Evolutionary conservation across 2,329 filamentous ascomycete genomes (phyloP).

Genomic region (Penicillium frequentans): DNA sequence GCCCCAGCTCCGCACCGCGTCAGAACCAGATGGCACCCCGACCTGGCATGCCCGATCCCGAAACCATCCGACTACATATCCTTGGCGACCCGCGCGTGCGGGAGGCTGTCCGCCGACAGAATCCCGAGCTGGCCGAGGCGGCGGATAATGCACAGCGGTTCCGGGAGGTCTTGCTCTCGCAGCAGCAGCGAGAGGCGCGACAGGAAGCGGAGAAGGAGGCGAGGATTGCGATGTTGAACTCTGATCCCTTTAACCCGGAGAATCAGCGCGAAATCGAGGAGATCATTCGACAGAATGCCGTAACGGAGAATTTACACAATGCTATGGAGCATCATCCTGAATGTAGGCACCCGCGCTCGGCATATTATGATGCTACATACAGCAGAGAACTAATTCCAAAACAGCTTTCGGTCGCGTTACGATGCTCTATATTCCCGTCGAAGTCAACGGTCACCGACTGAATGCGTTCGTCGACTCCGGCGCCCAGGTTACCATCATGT

Average conservation of each 20-base stretch:
- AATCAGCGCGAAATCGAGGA: constrained; percentile 92
- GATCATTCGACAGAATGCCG: constrained; percentile 91
- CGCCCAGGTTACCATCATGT: constrained; percentile 98
- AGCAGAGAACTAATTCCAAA: background rate
- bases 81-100: constrained; percentile 74
- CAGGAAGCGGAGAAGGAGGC: constrained; percentile 75
- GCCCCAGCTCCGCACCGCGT: constrained; percentile 28
- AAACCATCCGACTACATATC: constrained; percentile 79
- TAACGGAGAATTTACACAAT: constrained; percentile 93
- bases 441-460: constrained; percentile 88
- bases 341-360: constrained; percentile 59
- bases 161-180: constrained; percentile 67
- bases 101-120: constrained; percentile 67
- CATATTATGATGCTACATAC: background rate
- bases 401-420: constrained; percentile 90
- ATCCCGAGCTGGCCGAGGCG: constrained; percentile 74
- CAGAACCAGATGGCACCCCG: constrained; percentile 28
- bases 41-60: constrained; percentile 60
- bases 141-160: constrained; percentile 77
- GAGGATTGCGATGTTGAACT: constrained; percentile 81
- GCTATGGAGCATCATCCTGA: constrained; percentile 97
- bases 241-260: constrained; percentile 91
- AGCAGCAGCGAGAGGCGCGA: constrained; percentile 69
- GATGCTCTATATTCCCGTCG: constrained; percentile 93
- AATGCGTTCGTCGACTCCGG: constrained; percentile 98